Percentiles rank a stretch among this genome's conserved stretches.
phyloP scores from a whole-genome alignment of 2,329 filamentous ascomycete species.

The Juglanconis oblonga region DNA sequence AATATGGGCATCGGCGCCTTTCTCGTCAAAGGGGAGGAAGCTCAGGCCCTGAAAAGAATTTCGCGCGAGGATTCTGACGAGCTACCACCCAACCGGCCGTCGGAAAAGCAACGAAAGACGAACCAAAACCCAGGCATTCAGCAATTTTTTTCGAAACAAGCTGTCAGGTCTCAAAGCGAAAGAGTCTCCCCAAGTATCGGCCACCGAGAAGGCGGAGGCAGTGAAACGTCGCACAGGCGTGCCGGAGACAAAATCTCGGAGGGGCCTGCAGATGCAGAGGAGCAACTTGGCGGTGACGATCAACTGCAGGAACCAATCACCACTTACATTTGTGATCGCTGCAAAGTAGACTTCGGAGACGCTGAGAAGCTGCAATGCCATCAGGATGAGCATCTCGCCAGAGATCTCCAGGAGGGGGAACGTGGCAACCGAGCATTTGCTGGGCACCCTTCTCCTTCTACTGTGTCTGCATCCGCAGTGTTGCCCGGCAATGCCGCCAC shows the following conservation, averaged over 20 bases:
- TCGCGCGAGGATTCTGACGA: slow-evolving; percentile 26
- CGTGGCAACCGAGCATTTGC: slow-evolving; percentile 47
- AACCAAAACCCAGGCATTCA: slow-evolving; percentile 49
- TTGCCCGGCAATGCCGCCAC: slow-evolving; percentile 29
- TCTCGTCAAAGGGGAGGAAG: slow-evolving; percentile 72
- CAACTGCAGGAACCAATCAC: slow-evolving; percentile 33
- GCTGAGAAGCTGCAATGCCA: slow-evolving; percentile 68
- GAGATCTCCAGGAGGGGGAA: slow-evolving; percentile 71
- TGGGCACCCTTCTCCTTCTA: slow-evolving; percentile 27
- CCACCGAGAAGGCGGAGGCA: slow-evolving; percentile 21
- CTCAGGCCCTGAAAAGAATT: slow-evolving; percentile 47
- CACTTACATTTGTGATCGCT: slow-evolving; percentile 59
- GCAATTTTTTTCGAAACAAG: slow-evolving; percentile 51
- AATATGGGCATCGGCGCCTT: slow-evolving; percentile 87
- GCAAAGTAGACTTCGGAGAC: slow-evolving; percentile 57
- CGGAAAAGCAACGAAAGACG: slow-evolving; percentile 42
- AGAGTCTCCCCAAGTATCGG: slow-evolving; percentile 29
- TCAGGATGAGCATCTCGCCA: slow-evolving; percentile 91
- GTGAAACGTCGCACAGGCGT: slow-evolving; percentile 24
- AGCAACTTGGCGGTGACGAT: slow-evolving; percentile 23
- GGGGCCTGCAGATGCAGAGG: slow-evolving; percentile 17
- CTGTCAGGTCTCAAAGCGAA: slow-evolving; percentile 22
- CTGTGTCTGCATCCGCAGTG: slow-evolving; percentile 28
- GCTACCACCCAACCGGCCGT: slow-evolving; percentile 28
- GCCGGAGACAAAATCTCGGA: slow-evolving; percentile 1